A percentile compares a stretch with the other conserved stretches of the same genome.
Evolutionary conservation across 1,284 basidiomycete genomes (phyloP).

Genomic region (Stereum hirsutum): DNA sequence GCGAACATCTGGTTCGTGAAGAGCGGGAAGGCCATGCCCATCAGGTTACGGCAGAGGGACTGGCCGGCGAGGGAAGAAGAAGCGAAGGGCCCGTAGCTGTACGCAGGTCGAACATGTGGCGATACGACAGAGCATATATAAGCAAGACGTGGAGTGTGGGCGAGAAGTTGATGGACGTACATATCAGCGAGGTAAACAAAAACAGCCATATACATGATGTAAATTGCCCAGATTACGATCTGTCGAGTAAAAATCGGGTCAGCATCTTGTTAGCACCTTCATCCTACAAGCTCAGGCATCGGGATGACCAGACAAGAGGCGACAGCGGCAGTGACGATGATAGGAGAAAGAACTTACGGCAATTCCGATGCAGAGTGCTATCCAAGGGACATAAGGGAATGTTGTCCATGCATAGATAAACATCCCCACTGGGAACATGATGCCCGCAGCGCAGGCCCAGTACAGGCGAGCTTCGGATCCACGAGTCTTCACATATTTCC

Average conservation of each 20-base stretch:
- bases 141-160: no score
- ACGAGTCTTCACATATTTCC: slow-evolving; percentile 39
- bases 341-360: slow-evolving; percentile 23
- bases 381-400: slow-evolving; percentile 44
- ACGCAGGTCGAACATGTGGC: background rate
- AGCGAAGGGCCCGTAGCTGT: slow-evolving; percentile 64
- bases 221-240: slow-evolving; percentile 40
- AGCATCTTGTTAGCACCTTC: no score
- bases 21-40: slow-evolving; percentile 52
- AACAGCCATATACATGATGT: slow-evolving; percentile 54
- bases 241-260: background rate
- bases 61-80: slow-evolving; percentile 75
- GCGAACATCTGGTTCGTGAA: slow-evolving; percentile 58
- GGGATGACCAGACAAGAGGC: no score
- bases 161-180: no score
- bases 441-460: slow-evolving; percentile 51
- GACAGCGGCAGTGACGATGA: slow-evolving; percentile 1
- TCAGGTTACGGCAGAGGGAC: slow-evolving; percentile 52
- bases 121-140: background rate
- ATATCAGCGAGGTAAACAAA: slow-evolving; percentile 72
- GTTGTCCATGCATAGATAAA: slow-evolving; percentile 61
- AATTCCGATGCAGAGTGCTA: slow-evolving; percentile 44
- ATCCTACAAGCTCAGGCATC: no score
- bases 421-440: slow-evolving; percentile 56
- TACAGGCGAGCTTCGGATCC: slow-evolving; percentile 75